Evolutionary conservation across 2,329 filamentous ascomycete species (phyloP), one percentile per base, ranked within the genome.

Genomic region (Leptographium galeiforme): DNA sequence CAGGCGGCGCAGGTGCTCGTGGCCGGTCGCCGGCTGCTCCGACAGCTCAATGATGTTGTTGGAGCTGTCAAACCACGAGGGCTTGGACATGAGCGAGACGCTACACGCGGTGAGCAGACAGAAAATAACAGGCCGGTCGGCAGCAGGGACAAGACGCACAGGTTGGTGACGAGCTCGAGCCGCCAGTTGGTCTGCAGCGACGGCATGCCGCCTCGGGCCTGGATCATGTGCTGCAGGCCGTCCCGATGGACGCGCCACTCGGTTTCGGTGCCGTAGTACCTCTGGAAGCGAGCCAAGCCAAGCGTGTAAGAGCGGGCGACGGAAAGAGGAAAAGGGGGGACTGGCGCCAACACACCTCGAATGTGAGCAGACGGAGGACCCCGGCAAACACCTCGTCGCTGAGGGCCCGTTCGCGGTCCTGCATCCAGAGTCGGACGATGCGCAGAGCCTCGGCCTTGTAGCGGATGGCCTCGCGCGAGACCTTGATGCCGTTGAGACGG

Each of bases 371-470:
- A 11, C 54, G 54, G 16, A 56, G 40, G 18, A 56, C 54, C 2
- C 47, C 54, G 16, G 54, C 54, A 48, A 56, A 51, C 16, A 55
- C 53, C 25, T 69, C 63, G 34, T 70, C 66, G 18, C 65, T 63
- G 13, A 69, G 53, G 2, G 63, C 63, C 8, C 57, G 57, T 8
- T 50, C 50, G 2, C 61, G 60, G 53, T 68, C 63, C 12, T 51
- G 53, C 50, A 68, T 62, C 66, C 66, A 69, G 4, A 52, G 33
- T 13, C 61, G 59, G 6, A 70, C 59, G 39, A 70, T 68, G 4
- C 61, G 61, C 11, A 70, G 60, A 7, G 67, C 67, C 46, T 68
- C 65, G 5, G 59, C 52, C 52, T 70, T 70, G 54, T 64, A 69
- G 41, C 58, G 57, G 1, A 66, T 43, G 0, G 63, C 66, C 41